Percentiles rank a stretch among this genome's conserved stretches.
These are phyloP conservation scores for Arxiozyma telluris DNA, from an alignment of 1,139 yeast genomes.

Conservation along the genomic window DNA sequence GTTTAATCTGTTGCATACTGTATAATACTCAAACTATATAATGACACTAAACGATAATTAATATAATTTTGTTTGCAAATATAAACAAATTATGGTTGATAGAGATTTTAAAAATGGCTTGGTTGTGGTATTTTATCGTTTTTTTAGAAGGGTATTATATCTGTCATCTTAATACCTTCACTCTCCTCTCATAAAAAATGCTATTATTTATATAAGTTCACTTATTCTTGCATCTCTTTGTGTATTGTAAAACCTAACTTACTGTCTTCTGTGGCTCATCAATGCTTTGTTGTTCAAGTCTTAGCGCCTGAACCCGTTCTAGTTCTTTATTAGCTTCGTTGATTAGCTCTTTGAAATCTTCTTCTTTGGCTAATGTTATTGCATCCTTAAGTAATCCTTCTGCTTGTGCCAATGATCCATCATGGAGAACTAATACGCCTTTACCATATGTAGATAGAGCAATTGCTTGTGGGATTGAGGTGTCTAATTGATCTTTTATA, in stretches of 20 bases:
- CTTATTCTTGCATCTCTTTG: background rate
- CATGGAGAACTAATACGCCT: constrained; percentile 67
- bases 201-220: too few relatives aligned
- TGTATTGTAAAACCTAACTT: background rate
- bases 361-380: constrained; percentile 57
- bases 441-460: constrained; percentile 79
- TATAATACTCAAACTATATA: background rate
- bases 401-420: constrained; percentile 37
- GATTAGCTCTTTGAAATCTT: constrained; percentile 56
- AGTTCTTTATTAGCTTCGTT: constrained; percentile 60
- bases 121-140: background rate
- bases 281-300: constrained; percentile 7
- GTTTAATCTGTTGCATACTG: background rate
- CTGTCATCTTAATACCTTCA: background rate
- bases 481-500: constrained; percentile 34
- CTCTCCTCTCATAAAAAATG: too few relatives aligned
- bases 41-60: background rate
- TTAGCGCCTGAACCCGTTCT: constrained; percentile 31
- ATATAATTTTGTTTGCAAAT: background rate
- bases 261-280: background rate
- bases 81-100: background rate
- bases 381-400: constrained; percentile 60
- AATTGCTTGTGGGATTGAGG: constrained; percentile 50
- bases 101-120: background rate
- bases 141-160: too few relatives aligned